Evolutionary conservation across 495 filamentous ascomycete species (phyloP).

Genomic region (Rhypophila decipiens): DNA sequence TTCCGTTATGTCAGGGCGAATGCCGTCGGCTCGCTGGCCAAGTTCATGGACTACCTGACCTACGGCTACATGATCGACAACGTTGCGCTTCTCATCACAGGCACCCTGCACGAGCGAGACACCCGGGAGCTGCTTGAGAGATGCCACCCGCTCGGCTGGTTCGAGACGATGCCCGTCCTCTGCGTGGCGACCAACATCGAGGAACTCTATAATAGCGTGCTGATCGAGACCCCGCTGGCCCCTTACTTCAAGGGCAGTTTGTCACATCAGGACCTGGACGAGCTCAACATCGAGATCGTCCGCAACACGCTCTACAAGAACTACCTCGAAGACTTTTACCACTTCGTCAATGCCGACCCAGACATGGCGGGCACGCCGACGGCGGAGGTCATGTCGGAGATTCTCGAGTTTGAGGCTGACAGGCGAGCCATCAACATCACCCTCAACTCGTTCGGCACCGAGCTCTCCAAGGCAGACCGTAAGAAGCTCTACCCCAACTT

Average conservation of each 20-base stretch:
- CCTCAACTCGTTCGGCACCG: slow-evolving; percentile 96
- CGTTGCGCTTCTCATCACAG: slow-evolving; percentile 95
- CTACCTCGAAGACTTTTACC: slow-evolving; percentile 95
- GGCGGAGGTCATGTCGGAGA: slow-evolving; percentile 86
- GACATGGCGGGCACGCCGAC: slow-evolving; percentile 85
- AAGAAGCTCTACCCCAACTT: slow-evolving; percentile 95
- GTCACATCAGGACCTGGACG: slow-evolving; percentile 92
- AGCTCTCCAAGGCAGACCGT: slow-evolving; percentile 86
- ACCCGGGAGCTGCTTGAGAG: slow-evolving; percentile 91
- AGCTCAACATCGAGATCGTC: slow-evolving; percentile 98
- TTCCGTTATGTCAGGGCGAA: slow-evolving; percentile 95
- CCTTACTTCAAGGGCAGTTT: slow-evolving; percentile 95
- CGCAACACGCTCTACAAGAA: slow-evolving; percentile 99
- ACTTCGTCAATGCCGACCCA: slow-evolving; percentile 79
- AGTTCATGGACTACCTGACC: slow-evolving; percentile 94
- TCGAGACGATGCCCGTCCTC: slow-evolving; percentile 96
- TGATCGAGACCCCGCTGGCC: slow-evolving; percentile 93
- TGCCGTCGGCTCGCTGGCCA: slow-evolving; percentile 79
- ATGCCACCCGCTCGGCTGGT: slow-evolving; percentile 97
- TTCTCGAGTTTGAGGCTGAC: slow-evolving; percentile 95
- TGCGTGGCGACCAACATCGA: slow-evolving; percentile 98
- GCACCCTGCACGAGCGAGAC: slow-evolving; percentile 95
- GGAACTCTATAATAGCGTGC: slow-evolving; percentile 94
- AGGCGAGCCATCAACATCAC: slow-evolving; percentile 98
- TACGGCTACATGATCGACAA: slow-evolving; percentile 99